Conservation (phyloP, 1,284 basidiomycete genomes). For the Mycosarcoma mackinlayi region DNA sequence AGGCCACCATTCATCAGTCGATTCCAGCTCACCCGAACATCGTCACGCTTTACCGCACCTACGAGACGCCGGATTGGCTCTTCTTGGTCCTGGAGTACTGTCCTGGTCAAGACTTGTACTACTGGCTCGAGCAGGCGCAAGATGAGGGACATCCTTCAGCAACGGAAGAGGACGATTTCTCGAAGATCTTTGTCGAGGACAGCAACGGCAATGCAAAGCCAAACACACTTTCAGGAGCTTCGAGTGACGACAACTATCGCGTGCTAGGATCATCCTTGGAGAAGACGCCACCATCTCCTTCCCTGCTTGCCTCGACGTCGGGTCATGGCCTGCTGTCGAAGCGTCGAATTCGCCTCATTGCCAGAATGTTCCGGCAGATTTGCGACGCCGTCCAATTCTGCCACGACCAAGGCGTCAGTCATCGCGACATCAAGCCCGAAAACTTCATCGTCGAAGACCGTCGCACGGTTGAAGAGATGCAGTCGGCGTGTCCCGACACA, state of each 20-base stretch:
- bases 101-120: slow-evolving; percentile 89
- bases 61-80: slow-evolving; percentile 80
- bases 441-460: slow-evolving; percentile 70
- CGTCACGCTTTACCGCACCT: slow-evolving; percentile 81
- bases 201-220: slow-evolving; percentile 3
- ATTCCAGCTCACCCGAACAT: slow-evolving; percentile 91
- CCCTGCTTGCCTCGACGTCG: slow-evolving; percentile 80
- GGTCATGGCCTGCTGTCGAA: slow-evolving; percentile 84
- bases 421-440: slow-evolving; percentile 95
- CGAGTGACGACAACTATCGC: slow-evolving; percentile 16
- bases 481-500: slow-evolving; percentile 74
- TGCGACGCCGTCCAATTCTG: slow-evolving; percentile 97
- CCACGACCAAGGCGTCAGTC: slow-evolving; percentile 89
- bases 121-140: slow-evolving; percentile 82
- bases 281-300: slow-evolving; percentile 83
- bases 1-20: slow-evolving; percentile 92
- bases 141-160: slow-evolving; percentile 56
- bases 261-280: slow-evolving; percentile 38
- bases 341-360: slow-evolving; percentile 87
- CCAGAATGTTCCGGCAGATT: slow-evolving; percentile 98
- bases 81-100: slow-evolving; percentile 89
- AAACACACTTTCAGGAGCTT: neutral
- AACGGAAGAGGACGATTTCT: slow-evolving; percentile 6
- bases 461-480: slow-evolving; percentile 43
- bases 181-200: slow-evolving; percentile 5